A percentile compares a stretch with the other conserved stretches of the same genome.
Conservation (phyloP, 352 stramenopile species). For the Phytopythium vexans region DNA sequence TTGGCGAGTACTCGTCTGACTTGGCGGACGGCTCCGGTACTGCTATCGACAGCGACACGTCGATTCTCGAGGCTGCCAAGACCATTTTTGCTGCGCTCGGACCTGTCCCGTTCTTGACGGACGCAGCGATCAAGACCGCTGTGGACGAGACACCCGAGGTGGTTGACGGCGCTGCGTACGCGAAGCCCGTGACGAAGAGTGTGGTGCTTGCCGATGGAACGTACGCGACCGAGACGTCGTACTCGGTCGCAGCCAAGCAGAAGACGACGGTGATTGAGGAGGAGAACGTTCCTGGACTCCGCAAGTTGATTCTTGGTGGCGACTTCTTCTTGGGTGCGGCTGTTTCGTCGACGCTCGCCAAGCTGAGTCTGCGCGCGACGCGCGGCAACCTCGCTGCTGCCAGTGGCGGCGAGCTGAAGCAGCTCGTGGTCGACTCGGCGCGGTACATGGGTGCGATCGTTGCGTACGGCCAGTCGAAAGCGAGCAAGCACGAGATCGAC, state of each 20-base stretch:
- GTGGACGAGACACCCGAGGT: conserved; percentile 7
- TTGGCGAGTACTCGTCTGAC: conserved; percentile 90
- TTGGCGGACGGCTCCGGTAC: conserved; percentile 21
- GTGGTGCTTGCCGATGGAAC: conserved; percentile 98
- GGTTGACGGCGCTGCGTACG: conserved; percentile 45
- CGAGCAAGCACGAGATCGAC: conserved; percentile 85
- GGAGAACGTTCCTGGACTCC: conserved; percentile 68
- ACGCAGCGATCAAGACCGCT: conserved; percentile 39
- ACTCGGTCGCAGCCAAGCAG: conserved; percentile 45
- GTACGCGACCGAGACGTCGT: conserved; percentile 98
- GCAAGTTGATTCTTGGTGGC: conserved; percentile 88
- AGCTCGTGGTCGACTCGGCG: conserved; percentile 63
- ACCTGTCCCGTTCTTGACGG: conserved; percentile 63
- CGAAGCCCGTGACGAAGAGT: conserved; percentile 96
- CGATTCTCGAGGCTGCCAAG: conserved; percentile 67
- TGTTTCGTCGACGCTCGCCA: conserved; percentile 93
- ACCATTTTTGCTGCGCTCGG: conserved; percentile 90
- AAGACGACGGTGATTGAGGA: conserved; percentile 47
- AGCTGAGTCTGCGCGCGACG: conserved; percentile 93
- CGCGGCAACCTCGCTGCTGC: conserved; percentile 46
- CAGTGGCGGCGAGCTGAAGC: conserved; percentile 48
- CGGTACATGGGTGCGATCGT: conserved; percentile 78
- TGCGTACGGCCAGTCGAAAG: conserved; percentile 66
- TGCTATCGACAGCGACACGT: conserved; percentile 56
- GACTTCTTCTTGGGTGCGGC: conserved; percentile 97